Conservation (phyloP, 331 rosid genomes). For the Malus hybrid region DNA sequence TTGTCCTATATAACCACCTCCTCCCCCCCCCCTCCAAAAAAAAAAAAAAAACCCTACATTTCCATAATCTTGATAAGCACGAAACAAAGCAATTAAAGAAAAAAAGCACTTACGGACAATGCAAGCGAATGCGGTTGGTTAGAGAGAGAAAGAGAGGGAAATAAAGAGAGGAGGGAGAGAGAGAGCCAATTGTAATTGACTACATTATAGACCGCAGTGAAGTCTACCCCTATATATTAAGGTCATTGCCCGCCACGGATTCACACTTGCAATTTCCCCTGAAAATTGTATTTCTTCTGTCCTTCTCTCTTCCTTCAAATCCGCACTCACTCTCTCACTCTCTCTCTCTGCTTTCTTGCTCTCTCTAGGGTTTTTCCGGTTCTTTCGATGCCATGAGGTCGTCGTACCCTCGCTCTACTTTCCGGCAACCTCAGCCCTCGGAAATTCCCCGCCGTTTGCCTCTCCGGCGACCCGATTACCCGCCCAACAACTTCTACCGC, state of each 20-base stretch:
- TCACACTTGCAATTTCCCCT: not conserved
- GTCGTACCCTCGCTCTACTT: not conserved
- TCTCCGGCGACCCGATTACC: not conserved
- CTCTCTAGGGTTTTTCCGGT: conserved; percentile 25
- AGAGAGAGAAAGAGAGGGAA: too few species aligned
- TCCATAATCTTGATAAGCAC: not conserved
- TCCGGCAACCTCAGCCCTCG: conserved; percentile 3
- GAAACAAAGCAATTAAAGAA: not conserved
- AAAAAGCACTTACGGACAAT: too few species aligned
- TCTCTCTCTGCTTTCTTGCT: not conserved
- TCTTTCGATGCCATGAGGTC: conserved; percentile 35
- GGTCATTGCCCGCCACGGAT: conserved; percentile 1
- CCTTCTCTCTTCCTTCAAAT: not conserved
- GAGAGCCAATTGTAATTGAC: not conserved
- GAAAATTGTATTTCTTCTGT: not conserved
- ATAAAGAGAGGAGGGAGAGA: not conserved
- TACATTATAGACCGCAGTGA: too few species aligned
- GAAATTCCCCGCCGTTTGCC: conserved; percentile 4
- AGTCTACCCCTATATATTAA: too few species aligned
- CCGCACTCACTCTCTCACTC: not conserved
- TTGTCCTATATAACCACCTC: not conserved
- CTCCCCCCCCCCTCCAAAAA: too few species aligned
- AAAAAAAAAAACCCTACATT: not conserved
- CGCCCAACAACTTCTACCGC: not conserved
- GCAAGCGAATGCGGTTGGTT: too few species aligned